Base-by-base conservation (phyloP, 129 eudicot species). In the Saussurea involucrata region DNA sequence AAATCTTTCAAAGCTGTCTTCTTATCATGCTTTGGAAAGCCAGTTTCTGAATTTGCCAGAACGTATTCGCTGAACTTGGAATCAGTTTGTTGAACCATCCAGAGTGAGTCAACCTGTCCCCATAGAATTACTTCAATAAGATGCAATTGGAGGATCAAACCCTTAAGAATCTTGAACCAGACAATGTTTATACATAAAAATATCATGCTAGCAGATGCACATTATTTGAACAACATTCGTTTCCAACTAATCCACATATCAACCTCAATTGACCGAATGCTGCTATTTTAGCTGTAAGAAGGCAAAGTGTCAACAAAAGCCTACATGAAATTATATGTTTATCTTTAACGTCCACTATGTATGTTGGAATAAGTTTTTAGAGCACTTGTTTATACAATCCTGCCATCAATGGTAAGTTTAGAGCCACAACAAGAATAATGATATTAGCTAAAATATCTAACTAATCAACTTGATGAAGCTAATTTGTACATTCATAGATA, bases 1-100 rank as follows among this genome's bases (percentile, higher is more conserved):
- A 72, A 42, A 71, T 83, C 89, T 76, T 61, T 75, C 61, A 87
- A 68, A 73, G 75, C 33, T 9, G 86, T 66, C 76, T 79, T 88
- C 83, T 86, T 88, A 73, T 84, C 96, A 71, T 83, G 83, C 78
- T 78, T 83, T n/a, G 81, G 49, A 55, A 80, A 58, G 61, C 77
- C 83, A 33, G 78, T 24, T 76, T 88, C 90, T 46, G 79, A 64
- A 76, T 86, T 83, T 67, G 84, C 82, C 76, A 79, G 81, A 46
- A 82, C 85, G 44, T 76, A 75, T 31, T 85, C 85, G 42, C 78
- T 74, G 73, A 83, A 78, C 77, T 77, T 84, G 8, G 90, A 76
- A 81, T 90, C 93, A 34, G 87, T 89, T 83, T 89, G 92, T 66
- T 89, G 88, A 79, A 82, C 89, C 95, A 89, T 89, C 77, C 78